Evolutionary conservation across 768 basidiomycete genomes (phyloP), one percentile per base, ranked within the genome.

Genomic region (Russula foetens): DNA sequence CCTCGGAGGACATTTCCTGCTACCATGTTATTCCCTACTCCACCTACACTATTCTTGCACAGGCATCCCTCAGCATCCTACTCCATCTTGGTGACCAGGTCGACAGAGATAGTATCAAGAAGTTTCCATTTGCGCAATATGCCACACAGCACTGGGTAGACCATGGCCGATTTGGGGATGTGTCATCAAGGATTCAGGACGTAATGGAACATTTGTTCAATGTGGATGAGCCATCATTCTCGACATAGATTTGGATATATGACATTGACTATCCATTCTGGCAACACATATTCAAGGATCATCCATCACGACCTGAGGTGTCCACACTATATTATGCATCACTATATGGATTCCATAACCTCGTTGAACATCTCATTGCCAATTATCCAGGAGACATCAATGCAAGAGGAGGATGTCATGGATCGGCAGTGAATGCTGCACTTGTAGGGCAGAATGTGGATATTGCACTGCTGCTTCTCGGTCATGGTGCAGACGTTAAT

Each of bases 211-310:
- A 38, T 7, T 46, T 60, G 0, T 60, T 60, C 19, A 46, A 60
- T n/a, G 1, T 2, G 12, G 2, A 31, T 7, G 23, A 21, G 7
- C 53, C 59, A 19, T 38, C 39, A 2, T 54, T 54, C 15, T 26
- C 46, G 2, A 24, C 59, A 3, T 60, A 53, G 59, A 45, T 54
- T 11, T 49, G 53, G 59, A 41, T 54, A 48, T 54, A 54, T 17
- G 35, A 60, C 17, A 24, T 54, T 7, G 53, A 54, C 17, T 11
- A 9, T 11, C 46, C 35, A 12, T 49, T 19, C 7, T 8, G 26
- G 6, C 21, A 24, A 0, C 23, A 9, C 29, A 45, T 59, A 24
- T 24, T 14, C 4, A 17, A 12, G 3, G 6, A 3, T 2, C n/a
- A 4, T n/a, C 44, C 58, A 11, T 3, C 2, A 23, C 4, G 2